Evolutionary conservation across 352 stramenopile genomes (phyloP).

Genomic region (Pythium graminicola): DNA sequence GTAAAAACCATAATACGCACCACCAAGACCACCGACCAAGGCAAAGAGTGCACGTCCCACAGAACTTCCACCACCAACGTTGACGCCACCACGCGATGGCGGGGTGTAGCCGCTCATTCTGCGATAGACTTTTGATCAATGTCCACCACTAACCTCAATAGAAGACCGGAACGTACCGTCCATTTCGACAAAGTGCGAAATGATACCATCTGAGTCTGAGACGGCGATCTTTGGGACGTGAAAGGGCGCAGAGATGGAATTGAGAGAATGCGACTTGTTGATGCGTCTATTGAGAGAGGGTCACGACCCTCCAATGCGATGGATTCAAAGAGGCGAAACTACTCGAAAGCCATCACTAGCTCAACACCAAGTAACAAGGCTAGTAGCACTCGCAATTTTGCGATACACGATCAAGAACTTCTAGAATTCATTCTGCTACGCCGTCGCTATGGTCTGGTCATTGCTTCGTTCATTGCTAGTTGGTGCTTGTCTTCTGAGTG

Average conservation of each 20-base stretch:
- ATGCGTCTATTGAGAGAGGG: too few relatives aligned
- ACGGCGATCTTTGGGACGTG: constrained; percentile 7
- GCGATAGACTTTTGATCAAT: not conserved
- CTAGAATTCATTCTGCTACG: not conserved
- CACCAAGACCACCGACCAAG: constrained; percentile 53
- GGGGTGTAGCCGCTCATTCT: constrained; percentile 14
- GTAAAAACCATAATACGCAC: constrained; percentile 77
- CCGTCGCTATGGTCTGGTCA: constrained; percentile 25
- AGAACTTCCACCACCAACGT: constrained; percentile 66
- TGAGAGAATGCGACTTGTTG: not conserved
- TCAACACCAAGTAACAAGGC: too few relatives aligned
- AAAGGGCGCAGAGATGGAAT: constrained; percentile 2
- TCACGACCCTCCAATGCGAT: too few relatives aligned
- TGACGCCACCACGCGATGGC: constrained; percentile 35
- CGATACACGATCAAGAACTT: not conserved
- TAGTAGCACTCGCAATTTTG: not conserved
- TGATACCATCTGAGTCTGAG: constrained; percentile 9
- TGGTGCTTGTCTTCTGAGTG: constrained; percentile 16
- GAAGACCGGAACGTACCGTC: not conserved
- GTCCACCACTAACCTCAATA: too few relatives aligned
- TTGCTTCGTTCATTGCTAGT: constrained; percentile 23
- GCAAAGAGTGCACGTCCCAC: constrained; percentile 61
- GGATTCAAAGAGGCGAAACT: too few relatives aligned
- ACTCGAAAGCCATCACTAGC: too few relatives aligned
- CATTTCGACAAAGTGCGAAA: not conserved